phyloP scores from a whole-genome alignment of 2,329 filamentous ascomycete species.

The Neonectria coccinea region DNA sequence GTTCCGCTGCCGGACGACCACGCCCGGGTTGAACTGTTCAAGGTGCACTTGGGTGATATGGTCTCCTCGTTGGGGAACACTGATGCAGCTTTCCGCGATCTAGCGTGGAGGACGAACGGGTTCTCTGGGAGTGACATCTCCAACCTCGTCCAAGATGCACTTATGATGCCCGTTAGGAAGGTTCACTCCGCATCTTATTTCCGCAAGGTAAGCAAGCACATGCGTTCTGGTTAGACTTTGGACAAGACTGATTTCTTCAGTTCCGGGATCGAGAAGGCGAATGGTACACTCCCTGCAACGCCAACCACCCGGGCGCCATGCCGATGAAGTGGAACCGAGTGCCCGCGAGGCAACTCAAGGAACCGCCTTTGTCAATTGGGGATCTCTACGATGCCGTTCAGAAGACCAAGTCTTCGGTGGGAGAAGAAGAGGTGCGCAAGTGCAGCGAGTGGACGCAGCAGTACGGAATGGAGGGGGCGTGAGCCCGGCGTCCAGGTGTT shows the following conservation, averaged over 20 bases:
- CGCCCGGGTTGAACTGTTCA: constrained; percentile 22
- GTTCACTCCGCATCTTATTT: constrained; percentile 26
- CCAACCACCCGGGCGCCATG: constrained; percentile 2
- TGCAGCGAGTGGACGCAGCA: constrained; percentile 24
- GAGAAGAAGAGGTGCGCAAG: constrained; percentile 23
- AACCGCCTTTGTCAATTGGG: constrained; percentile 13
- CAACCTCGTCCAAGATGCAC: constrained; percentile 25
- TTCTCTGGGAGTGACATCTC: constrained; percentile 27
- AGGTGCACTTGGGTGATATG: constrained; percentile 25
- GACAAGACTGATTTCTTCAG: constrained; percentile 1
- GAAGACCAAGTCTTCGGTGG: constrained; percentile 15
- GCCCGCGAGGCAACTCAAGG: constrained; percentile 23
- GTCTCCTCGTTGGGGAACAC: background rate
- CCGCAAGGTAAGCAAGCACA: constrained; percentile 15
- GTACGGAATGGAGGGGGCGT: constrained; percentile 27
- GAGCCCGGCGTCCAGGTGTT: background rate
- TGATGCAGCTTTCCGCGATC: background rate
- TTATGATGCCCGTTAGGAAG: constrained; percentile 27
- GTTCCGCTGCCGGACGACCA: constrained; percentile 24
- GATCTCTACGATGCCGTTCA: constrained; percentile 16
- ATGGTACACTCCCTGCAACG: constrained; percentile 29
- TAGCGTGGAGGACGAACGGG: constrained; percentile 15
- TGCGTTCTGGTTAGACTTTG: too few species aligned
- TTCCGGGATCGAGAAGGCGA: constrained; percentile 21
- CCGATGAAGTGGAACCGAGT: constrained; percentile 28